Evolutionary conservation across 2,329 filamentous ascomycete species (phyloP).

Genomic region (Fusarium albidum): DNA sequence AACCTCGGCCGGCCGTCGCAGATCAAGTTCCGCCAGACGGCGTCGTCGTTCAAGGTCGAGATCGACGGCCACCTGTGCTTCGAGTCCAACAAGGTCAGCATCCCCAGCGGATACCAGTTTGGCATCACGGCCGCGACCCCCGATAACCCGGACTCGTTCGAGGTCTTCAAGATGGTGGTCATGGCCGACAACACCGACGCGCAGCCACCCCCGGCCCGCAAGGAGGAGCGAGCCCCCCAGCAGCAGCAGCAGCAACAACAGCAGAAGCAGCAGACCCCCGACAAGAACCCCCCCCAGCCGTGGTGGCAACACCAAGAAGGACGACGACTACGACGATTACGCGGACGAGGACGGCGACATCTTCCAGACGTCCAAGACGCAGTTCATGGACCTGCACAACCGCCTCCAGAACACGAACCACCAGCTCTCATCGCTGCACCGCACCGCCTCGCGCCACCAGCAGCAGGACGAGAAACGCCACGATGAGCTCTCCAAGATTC

Average conservation of each 20-base stretch:
- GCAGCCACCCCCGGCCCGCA: slow-evolving; percentile 43
- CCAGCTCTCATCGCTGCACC: slow-evolving; percentile 70
- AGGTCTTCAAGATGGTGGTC: slow-evolving; percentile 86
- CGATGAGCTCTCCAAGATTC: slow-evolving; percentile 58
- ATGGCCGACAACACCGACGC: slow-evolving; percentile 60
- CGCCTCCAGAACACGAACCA: slow-evolving; percentile 79
- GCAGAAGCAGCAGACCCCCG: slow-evolving; percentile 39
- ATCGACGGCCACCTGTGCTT: slow-evolving; percentile 87
- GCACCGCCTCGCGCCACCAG: slow-evolving; percentile 60
- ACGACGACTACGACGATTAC: slow-evolving; percentile 49
- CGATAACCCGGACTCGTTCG: slow-evolving; percentile 93
- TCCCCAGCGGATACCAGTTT: slow-evolving; percentile 84
- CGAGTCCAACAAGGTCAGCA: slow-evolving; percentile 77
- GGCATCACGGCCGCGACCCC: slow-evolving; percentile 89
- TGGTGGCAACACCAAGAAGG: slow-evolving; percentile 34
- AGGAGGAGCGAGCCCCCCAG: slow-evolving; percentile 41
- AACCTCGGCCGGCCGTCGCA: slow-evolving; percentile 87
- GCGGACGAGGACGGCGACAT: slow-evolving; percentile 58
- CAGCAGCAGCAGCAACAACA: too few relatives aligned
- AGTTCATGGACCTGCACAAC: slow-evolving; percentile 87
- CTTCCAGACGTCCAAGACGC: slow-evolving; percentile 61
- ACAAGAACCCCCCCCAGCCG: slow-evolving; percentile 21
- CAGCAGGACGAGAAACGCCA: slow-evolving; percentile 64
- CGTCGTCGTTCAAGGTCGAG: slow-evolving; percentile 75
- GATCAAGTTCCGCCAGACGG: slow-evolving; percentile 74